A percentile compares a stretch with the other conserved stretches of the same genome.
Conservation (phyloP, 2,329 filamentous ascomycete genomes). For the Neopestalotiopsis clavispora region DNA sequence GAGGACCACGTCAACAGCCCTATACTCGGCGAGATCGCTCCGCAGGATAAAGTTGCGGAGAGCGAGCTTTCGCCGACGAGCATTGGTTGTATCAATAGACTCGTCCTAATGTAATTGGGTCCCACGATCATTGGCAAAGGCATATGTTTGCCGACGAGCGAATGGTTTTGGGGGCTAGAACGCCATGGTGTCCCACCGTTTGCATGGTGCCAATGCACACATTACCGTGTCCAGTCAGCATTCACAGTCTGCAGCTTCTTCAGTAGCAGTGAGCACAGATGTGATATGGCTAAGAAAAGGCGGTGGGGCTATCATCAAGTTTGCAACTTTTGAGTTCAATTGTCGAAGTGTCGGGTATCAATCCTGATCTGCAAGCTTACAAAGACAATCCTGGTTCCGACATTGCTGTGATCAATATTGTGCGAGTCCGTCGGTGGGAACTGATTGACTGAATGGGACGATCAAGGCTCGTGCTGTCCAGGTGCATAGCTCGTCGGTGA, state of each 20-base stretch:
- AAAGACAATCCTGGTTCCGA: not conserved
- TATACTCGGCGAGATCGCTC: conserved; percentile 8
- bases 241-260: not conserved
- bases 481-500: not conserved
- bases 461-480: not conserved
- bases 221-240: not conserved
- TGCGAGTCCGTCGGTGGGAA: not conserved
- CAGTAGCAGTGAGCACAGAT: not conserved
- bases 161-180: not conserved
- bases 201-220: not conserved
- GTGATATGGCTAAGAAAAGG: not conserved
- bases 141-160: not conserved
- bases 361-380: not conserved
- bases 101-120: not conserved
- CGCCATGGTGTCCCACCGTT: not conserved
- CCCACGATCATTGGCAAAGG: not conserved
- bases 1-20: conserved; percentile 11
- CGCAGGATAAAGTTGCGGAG: not conserved
- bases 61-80: not conserved
- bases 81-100: not conserved
- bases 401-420: not conserved
- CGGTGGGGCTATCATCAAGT: not conserved
- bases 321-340: not conserved
- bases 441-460: not conserved
- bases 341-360: not conserved